phyloP scores from a whole-genome alignment of 1,139 yeast genomes.

The Protomyces gravidus region DNA sequence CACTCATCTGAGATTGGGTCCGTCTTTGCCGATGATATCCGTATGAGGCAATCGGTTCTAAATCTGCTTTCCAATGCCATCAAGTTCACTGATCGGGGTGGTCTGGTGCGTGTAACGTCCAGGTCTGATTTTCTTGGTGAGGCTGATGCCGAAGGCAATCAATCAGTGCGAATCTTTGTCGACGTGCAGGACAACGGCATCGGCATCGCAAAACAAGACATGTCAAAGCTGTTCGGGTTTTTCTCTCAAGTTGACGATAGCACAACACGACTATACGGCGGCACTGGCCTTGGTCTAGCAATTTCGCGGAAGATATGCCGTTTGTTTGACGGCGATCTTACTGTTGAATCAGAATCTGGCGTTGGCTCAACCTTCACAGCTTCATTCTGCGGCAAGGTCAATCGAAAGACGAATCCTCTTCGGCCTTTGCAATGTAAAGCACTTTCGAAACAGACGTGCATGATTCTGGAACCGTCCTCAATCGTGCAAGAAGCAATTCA shows the following conservation, averaged over 20 bases:
- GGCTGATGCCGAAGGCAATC: conserved; percentile 7
- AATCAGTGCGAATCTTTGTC: conserved; percentile 53
- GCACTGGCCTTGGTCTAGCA: conserved; percentile 54
- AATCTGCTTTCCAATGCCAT: conserved; percentile 80
- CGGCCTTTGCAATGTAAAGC: not conserved
- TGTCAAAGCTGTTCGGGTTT: conserved; percentile 66
- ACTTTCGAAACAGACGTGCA: conserved; percentile 2
- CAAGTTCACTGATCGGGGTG: conserved; percentile 54
- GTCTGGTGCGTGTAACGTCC: conserved; percentile 50
- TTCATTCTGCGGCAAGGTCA: conserved; percentile 3
- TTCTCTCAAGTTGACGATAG: conserved; percentile 62
- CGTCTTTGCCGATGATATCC: conserved; percentile 77
- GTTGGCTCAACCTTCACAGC: conserved; percentile 20
- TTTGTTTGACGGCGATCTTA: conserved; percentile 17
- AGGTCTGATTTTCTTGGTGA: conserved; percentile 25
- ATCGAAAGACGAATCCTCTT: conserved; percentile 5
- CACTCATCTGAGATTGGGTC: not conserved
- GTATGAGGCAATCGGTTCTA: conserved; percentile 84
- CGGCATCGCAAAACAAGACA: conserved; percentile 53
- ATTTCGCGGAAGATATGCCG: conserved; percentile 17
- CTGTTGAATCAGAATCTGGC: conserved; percentile 5
- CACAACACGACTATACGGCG: conserved; percentile 55
- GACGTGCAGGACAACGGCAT: conserved; percentile 67
- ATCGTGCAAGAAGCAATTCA: not conserved
- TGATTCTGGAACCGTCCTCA: conserved; percentile 11